Conservation (phyloP, 2,329 filamentous ascomycete species). For the Helminthosporium solani region DNA sequence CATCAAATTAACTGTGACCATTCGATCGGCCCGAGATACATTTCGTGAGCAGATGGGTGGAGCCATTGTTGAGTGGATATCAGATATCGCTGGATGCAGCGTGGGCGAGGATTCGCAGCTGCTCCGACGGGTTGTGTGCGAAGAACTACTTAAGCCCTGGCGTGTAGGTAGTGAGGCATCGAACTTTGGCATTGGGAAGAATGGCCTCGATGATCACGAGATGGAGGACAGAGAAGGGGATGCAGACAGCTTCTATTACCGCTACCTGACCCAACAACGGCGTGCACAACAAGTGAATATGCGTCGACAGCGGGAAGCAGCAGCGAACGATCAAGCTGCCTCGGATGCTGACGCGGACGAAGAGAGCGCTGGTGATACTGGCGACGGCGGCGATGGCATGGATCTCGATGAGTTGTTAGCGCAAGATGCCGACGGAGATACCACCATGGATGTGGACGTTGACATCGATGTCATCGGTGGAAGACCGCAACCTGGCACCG, state of each 20-base stretch:
- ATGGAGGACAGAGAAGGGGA: conserved; percentile 55
- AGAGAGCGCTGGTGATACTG: conserved; percentile 41
- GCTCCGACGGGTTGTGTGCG: conserved; percentile 78
- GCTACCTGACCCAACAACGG: conserved; percentile 27
- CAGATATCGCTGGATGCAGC: conserved; percentile 86
- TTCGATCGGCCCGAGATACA: conserved; percentile 88
- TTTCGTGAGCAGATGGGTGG: conserved; percentile 98
- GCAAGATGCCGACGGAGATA: conserved; percentile 50
- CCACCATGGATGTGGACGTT: conserved; percentile 51
- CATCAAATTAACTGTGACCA: conserved; percentile 93
- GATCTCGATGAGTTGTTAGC: conserved; percentile 47
- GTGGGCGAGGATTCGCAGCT: conserved; percentile 79
- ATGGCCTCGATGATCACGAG: conserved; percentile 81
- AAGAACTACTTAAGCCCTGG: conserved; percentile 89
- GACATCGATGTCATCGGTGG: conserved; percentile 53
- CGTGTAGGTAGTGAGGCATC: conserved; percentile 78
- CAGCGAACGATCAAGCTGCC: conserved; percentile 49
- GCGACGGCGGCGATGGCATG: conserved; percentile 52
- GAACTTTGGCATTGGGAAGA: conserved; percentile 74
- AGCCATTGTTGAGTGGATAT: conserved; percentile 95
- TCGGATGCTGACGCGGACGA: conserved; percentile 48
- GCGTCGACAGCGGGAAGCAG: conserved; percentile 28
- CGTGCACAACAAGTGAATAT: conserved; percentile 29
- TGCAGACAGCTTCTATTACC: conserved; percentile 30
- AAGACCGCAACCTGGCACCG: conserved; percentile 35